These are phyloP conservation scores for Mucor irregularis DNA, from an alignment of 371 early-diverging fungal genomes.

Conservation along the genomic window DNA sequence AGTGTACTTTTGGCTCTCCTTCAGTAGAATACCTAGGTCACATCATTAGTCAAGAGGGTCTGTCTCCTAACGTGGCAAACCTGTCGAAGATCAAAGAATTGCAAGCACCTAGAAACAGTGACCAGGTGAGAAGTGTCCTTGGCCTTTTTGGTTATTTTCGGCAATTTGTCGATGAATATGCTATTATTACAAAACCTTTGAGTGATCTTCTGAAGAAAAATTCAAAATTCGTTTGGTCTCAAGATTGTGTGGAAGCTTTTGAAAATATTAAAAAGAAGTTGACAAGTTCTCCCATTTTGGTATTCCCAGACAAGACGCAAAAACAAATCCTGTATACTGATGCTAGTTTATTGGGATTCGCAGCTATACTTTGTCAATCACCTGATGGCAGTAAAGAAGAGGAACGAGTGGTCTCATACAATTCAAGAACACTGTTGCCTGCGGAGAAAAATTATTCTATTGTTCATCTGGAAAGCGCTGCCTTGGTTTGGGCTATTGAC, in stretches of 20 bases:
- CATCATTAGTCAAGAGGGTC: constrained; percentile 28
- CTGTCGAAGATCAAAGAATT: constrained; percentile 5
- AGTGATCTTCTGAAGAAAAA: constrained; percentile 8
- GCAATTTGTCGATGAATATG: constrained; percentile 29
- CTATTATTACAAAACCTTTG: constrained; percentile 14
- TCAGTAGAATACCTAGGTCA: constrained; percentile 38
- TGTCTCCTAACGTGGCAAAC: constrained; percentile 13
- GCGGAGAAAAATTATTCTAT: constrained; percentile 15
- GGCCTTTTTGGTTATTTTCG: constrained; percentile 37
- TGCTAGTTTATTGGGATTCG: constrained; percentile 34
- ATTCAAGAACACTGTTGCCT: constrained; percentile 5
- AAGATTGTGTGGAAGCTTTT: constrained; percentile 27
- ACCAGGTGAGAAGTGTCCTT: constrained; percentile 27
- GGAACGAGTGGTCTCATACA: constrained; percentile 25
- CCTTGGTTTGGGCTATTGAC: constrained; percentile 32
- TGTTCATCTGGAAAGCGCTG: constrained; percentile 7
- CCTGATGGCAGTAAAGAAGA: constrained; percentile 20
- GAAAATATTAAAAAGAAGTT: constrained; percentile 14
- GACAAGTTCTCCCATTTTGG: constrained; percentile 22
- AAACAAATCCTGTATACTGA: constrained; percentile 35
- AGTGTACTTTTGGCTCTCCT: constrained; percentile 37
- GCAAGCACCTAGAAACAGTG: constrained; percentile 7
- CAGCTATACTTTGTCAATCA: constrained; percentile 34
- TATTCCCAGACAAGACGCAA: constrained; percentile 23
- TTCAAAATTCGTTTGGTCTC: constrained; percentile 16